Evolutionary conservation across 805 yeast species (phyloP).

Genomic region (Millerozyma miso): DNA sequence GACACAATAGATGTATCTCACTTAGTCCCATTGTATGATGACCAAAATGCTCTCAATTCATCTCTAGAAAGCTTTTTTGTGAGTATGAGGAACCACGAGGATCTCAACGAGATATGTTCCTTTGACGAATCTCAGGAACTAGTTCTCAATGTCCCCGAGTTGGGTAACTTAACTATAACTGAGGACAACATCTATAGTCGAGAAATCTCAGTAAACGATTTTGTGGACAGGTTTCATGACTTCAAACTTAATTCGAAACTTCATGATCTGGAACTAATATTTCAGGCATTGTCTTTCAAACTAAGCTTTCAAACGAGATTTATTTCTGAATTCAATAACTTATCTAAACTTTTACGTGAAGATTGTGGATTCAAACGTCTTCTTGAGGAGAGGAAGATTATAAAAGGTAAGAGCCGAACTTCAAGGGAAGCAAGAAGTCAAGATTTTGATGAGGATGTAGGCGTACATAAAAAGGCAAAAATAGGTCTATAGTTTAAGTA

Average conservation of each 20-base stretch:
- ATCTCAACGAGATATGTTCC: constrained; percentile 19
- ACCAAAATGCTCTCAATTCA: constrained; percentile 11
- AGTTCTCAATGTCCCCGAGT: constrained; percentile 23
- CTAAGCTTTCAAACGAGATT: constrained; percentile 22
- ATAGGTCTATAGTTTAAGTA: not conserved
- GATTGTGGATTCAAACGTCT: constrained; percentile 14
- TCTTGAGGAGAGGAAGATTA: constrained; percentile 4
- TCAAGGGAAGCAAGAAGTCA: not conserved
- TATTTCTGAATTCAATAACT: constrained; percentile 21
- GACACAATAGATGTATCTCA: constrained; percentile 12
- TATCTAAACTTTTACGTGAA: constrained; percentile 16
- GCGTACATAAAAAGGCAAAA: not conserved
- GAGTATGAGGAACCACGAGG: constrained; percentile 22
- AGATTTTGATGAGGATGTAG: not conserved
- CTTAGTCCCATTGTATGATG: constrained; percentile 24
- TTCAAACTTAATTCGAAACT: constrained; percentile 11
- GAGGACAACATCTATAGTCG: constrained; percentile 28
- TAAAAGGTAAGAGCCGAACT: not conserved
- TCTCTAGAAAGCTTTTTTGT: constrained; percentile 24
- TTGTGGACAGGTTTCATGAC: constrained; percentile 19
- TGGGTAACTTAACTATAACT: constrained; percentile 21
- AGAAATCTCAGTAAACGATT: constrained; percentile 21
- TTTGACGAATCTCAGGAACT: constrained; percentile 25
- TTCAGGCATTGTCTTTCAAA: constrained; percentile 13
- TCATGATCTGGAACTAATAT: constrained; percentile 5